A percentile compares a stretch with the other conserved stretches of the same genome.
phyloP scores from a whole-genome alignment of 2,329 filamentous ascomycete species.

The Penicillium sp. region DNA sequence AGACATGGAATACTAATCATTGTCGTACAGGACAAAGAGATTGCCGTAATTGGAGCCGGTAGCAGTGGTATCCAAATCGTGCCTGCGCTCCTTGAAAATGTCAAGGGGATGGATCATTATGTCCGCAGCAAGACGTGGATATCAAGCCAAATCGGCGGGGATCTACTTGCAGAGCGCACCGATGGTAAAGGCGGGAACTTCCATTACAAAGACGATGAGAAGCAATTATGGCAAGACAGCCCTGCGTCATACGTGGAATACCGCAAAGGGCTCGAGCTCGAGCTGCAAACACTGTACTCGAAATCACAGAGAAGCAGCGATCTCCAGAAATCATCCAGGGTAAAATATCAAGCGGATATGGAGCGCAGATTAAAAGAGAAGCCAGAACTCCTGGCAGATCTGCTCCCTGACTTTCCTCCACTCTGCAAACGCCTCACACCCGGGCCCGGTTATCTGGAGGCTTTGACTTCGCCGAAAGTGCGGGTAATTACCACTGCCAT shows the following conservation, averaged over 20 bases:
- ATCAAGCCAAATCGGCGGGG: no score
- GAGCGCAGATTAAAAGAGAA: not conserved
- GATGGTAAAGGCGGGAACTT: not conserved
- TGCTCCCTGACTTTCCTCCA: constrained; percentile 9
- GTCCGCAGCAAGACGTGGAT: constrained; percentile 36
- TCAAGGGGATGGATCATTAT: constrained; percentile 31
- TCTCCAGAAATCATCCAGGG: not conserved
- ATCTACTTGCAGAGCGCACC: no score
- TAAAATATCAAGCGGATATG: not conserved
- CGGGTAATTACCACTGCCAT: constrained; percentile 16
- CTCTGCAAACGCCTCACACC: constrained; percentile 25
- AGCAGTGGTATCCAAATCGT: constrained; percentile 41
- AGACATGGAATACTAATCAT: no score
- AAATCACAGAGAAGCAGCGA: constrained; percentile 20
- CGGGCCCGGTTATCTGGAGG: constrained; percentile 25
- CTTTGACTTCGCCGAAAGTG: constrained; percentile 22
- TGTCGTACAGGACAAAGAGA: constrained; percentile 19
- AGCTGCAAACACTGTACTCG: constrained; percentile 28
- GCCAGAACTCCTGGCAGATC: not conserved
- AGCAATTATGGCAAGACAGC: no score
- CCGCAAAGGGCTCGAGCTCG: constrained; percentile 20
- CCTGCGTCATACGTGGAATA: no score
- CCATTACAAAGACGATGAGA: no score
- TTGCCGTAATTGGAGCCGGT: constrained; percentile 32
- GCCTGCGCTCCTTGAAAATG: constrained; percentile 22